Evolutionary conservation across 768 basidiomycete genomes (phyloP), one percentile per base, ranked within the genome.

Genomic region (Fibroporia radiculosa): DNA sequence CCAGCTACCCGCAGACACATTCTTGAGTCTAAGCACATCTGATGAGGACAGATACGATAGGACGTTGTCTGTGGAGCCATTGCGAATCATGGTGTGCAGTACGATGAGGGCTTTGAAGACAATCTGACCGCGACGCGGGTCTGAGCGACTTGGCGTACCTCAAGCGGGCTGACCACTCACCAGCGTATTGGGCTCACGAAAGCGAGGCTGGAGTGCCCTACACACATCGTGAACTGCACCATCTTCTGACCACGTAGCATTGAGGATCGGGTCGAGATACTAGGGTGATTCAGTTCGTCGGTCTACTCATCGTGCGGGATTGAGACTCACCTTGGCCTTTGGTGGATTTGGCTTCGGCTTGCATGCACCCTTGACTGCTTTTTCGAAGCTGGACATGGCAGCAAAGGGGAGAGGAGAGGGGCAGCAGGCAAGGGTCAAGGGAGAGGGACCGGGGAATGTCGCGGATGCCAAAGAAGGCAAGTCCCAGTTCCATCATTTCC

Each of bases 41-140:
- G 80, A 75, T 26, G 82, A 76, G 4, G 89, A 82, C 29, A 98
- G 75, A 64, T 92, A 84, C 11, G 77, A 71, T 16, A 97, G 74
- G 11, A 97, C 78, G 59, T 93, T 90, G 69, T 98, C 93, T 5
- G 93, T 96, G 2, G 88, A 76, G n/a, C 96, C 96, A 49, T 89
- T 91, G 22, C 96, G 81, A 61, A 98, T 88, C 89, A 99, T 92
- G 25, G 83, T 90, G 62, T 99, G 96, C 6, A 98, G 70, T 3
- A 95, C 90, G 55, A 99, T 84, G 53, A 98, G 71, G 0, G 93
- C 92, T 61, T 99, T 99, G 78, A 98, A 97, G n/a, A 90, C 93
- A 53, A 98, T 76, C 93, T 96, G 56, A 42, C 25, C 18, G 40
- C 27, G 41, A 28, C 47, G 38, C 27, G 13, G 38, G 11, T 24